A percentile compares a stretch with the other conserved stretches of the same genome.
These are phyloP conservation scores for Geopyxis carbonaria DNA, from an alignment of 495 filamentous ascomycete species.

Conservation along the genomic window DNA sequence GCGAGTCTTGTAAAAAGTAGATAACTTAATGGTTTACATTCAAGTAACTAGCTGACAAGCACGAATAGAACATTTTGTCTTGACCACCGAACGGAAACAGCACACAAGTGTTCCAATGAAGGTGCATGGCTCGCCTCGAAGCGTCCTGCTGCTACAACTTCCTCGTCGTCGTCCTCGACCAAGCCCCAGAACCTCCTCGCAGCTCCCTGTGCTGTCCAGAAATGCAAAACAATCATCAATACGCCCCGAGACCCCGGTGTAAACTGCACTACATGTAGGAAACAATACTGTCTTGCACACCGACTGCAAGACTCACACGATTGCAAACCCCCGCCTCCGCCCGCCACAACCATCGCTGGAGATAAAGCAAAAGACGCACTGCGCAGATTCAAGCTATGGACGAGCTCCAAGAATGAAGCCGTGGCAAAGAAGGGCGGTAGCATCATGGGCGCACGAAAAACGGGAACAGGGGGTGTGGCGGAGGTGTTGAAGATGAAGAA, in stretches of 20 bases:
- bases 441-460: conserved; percentile 33
- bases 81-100: conserved; percentile 76
- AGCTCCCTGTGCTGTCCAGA: conserved; percentile 52
- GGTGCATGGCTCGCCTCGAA: conserved; percentile 72
- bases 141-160: conserved; percentile 20
- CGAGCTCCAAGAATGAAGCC: conserved; percentile 32
- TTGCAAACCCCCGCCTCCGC: conserved; percentile 42
- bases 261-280: conserved; percentile 61
- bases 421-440: conserved; percentile 47
- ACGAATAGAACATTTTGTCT: conserved; percentile 61
- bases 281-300: conserved; percentile 84
- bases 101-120: conserved; percentile 62
- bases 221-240: conserved; percentile 74
- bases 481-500: conserved; percentile 63
- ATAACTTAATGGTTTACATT: background rate
- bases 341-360: conserved; percentile 21
- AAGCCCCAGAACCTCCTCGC: conserved; percentile 29
- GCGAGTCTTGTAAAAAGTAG: conserved; percentile 58
- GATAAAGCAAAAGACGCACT: conserved; percentile 45
- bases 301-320: conserved; percentile 75
- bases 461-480: conserved; percentile 30
- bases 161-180: conserved; percentile 13
- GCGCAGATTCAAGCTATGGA: conserved; percentile 27
- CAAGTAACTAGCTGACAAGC: background rate
- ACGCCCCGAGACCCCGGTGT: conserved; percentile 62